A percentile compares a stretch with the other conserved stretches of the same genome.
phyloP scores from a whole-genome alignment of 192 early-diverging fungal species.

The Geranomyces variabilis region DNA sequence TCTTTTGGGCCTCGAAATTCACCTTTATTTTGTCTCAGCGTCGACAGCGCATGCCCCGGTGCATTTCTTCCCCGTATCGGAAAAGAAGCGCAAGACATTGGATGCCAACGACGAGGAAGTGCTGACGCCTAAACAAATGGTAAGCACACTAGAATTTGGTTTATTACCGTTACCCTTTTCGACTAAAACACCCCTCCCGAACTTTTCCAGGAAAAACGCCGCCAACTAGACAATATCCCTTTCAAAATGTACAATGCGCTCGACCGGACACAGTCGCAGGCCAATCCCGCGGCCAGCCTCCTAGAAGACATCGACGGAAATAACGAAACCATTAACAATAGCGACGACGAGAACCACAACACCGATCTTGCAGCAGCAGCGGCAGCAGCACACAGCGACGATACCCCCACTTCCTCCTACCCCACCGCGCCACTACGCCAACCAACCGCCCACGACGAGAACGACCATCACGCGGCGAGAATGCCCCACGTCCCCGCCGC shows the following conservation, averaged over 20 bases:
- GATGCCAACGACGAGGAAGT: neutral
- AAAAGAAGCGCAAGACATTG: slow-evolving; percentile 4
- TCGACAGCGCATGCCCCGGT: neutral
- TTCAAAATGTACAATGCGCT: slow-evolving; percentile 14
- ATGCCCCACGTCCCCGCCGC: too few species aligned
- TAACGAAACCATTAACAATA: neutral
- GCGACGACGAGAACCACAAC: neutral
- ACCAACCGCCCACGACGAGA: too few species aligned
- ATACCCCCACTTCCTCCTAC: too few species aligned
- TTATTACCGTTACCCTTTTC: too few species aligned
- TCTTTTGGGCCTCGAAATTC: too few species aligned
- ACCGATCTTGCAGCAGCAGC: neutral
- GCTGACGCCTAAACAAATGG: slow-evolving; percentile 13
- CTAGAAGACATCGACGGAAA: neutral
- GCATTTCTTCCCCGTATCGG: slow-evolving; percentile 11
- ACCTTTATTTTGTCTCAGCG: too few species aligned
- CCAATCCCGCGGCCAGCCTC: neutral
- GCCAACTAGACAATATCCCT: neutral
- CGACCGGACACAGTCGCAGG: slow-evolving; percentile 4
- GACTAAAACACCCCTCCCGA: neutral
- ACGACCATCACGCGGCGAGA: too few species aligned
- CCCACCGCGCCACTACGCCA: too few species aligned
- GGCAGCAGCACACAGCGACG: neutral
- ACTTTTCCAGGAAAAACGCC: slow-evolving; percentile 6
- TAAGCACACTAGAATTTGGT: neutral